These are phyloP conservation scores for Eucalyptus pauciflora DNA, from an alignment of 345 rosid genomes.

Conservation along the genomic window DNA sequence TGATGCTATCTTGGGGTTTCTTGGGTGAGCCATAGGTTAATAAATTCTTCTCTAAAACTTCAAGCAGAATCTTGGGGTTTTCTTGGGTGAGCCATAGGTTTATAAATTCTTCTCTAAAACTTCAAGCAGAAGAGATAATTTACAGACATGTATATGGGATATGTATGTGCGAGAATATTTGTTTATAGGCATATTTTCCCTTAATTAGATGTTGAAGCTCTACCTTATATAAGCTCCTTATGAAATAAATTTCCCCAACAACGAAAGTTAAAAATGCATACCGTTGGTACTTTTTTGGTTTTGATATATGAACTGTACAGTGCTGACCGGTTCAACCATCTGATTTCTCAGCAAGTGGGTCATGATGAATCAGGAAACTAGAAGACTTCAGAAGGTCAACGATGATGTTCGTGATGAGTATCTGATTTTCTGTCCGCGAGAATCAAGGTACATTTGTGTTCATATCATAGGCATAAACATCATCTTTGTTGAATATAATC, in stretches of 20 bases:
- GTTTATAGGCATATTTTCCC: neutral
- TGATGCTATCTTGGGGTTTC: neutral
- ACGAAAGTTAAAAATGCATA: neutral
- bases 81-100: neutral
- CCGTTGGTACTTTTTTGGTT: neutral
- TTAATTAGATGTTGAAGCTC: neutral
- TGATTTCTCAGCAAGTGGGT: conserved; percentile 80
- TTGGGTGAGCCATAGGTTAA: neutral
- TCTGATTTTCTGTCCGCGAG: conserved; percentile 60
- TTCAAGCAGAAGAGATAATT: neutral
- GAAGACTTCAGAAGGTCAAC: conserved; percentile 78
- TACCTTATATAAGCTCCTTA: neutral
- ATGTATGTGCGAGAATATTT: neutral
- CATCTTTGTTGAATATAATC: neutral
- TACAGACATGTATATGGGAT: neutral
- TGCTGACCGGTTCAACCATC: neutral
- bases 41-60: neutral
- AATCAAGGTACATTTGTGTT: conserved; percentile 38
- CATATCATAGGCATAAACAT: neutral
- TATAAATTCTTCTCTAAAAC: neutral
- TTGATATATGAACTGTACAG: neutral
- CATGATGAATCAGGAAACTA: conserved; percentile 95
- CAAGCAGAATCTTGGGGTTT: neutral
- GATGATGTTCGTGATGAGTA: conserved; percentile 87
- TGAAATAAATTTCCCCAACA: neutral